Percentiles rank a stretch among this genome's conserved stretches.
These are phyloP conservation scores for Pelargonium nanum DNA, from an alignment of 345 rosid species.

Conservation along the genomic window DNA sequence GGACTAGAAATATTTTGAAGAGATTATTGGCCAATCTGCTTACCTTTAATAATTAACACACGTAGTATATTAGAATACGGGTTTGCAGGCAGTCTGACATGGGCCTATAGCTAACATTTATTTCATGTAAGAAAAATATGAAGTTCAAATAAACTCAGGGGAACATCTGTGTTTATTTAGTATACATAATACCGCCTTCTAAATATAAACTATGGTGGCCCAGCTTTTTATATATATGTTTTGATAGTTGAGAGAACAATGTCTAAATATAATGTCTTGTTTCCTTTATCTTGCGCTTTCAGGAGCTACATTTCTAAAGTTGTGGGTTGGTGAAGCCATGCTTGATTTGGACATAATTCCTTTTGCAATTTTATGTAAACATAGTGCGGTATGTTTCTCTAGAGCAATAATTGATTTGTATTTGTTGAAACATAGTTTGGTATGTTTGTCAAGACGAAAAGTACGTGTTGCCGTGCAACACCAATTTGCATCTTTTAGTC, in stretches of 20 bases:
- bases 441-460: not conserved
- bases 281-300: slow-evolving; percentile 18
- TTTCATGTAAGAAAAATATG: not conserved
- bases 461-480: not conserved
- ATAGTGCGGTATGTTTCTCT: slow-evolving; percentile 36
- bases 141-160: not conserved
- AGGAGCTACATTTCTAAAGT: slow-evolving; percentile 46
- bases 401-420: not conserved
- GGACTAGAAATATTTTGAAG: not conserved
- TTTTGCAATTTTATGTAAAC: slow-evolving; percentile 51
- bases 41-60: not conserved
- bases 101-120: not conserved
- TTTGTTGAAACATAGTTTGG: not conserved
- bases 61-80: not conserved
- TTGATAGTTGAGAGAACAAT: too few relatives aligned
- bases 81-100: not conserved
- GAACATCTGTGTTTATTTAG: too few relatives aligned
- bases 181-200: too few relatives aligned
- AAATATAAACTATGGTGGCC: too few relatives aligned
- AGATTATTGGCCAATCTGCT: not conserved
- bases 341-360: slow-evolving; percentile 38
- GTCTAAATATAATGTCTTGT: slow-evolving; percentile 2
- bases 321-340: slow-evolving; percentile 62
- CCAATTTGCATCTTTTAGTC: too few relatives aligned
- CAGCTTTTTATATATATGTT: too few relatives aligned